These are phyloP conservation scores for Fraxinus sp. DNA, from an alignment of 305 asterid genomes.

Conservation along the genomic window DNA sequence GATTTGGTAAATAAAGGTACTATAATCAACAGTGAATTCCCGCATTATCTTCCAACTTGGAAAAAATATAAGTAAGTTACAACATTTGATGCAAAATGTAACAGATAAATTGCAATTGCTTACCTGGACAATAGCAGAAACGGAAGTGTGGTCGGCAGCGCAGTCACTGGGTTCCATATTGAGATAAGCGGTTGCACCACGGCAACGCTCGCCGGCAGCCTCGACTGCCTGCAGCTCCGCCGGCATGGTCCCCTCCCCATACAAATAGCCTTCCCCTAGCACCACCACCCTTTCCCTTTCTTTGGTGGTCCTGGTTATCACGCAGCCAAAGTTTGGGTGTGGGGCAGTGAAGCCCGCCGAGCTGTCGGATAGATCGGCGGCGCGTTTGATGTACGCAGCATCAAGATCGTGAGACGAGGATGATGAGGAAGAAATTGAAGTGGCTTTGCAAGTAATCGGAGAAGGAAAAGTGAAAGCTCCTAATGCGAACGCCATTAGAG, in stretches of 20 bases:
- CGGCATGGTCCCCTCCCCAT: constrained; percentile 86
- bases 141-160: constrained; percentile 58
- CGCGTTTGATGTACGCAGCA: constrained; percentile 70
- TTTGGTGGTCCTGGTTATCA: constrained; percentile 44
- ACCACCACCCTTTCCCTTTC: constrained; percentile 42
- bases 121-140: constrained; percentile 67
- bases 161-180: constrained; percentile 93
- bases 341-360: constrained; percentile 93
- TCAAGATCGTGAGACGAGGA: constrained; percentile 53
- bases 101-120: neutral
- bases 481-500: constrained; percentile 36
- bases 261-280: constrained; percentile 79
- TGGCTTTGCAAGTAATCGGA: constrained; percentile 37
- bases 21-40: neutral
- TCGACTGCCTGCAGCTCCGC: constrained; percentile 86
- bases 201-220: constrained; percentile 63
- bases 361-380: constrained; percentile 78
- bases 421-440: constrained; percentile 26
- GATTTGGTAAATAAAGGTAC: neutral
- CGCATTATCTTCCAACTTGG: neutral
- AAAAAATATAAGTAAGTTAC: neutral
- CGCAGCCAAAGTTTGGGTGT: constrained; percentile 92
- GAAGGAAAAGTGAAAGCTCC: constrained; percentile 30
- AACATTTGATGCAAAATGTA: constrained; percentile 4
- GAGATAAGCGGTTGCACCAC: constrained; percentile 89